Evolutionary conservation across 2,329 filamentous ascomycete genomes (phyloP).

Genomic region (Alternaria tenuissima): DNA sequence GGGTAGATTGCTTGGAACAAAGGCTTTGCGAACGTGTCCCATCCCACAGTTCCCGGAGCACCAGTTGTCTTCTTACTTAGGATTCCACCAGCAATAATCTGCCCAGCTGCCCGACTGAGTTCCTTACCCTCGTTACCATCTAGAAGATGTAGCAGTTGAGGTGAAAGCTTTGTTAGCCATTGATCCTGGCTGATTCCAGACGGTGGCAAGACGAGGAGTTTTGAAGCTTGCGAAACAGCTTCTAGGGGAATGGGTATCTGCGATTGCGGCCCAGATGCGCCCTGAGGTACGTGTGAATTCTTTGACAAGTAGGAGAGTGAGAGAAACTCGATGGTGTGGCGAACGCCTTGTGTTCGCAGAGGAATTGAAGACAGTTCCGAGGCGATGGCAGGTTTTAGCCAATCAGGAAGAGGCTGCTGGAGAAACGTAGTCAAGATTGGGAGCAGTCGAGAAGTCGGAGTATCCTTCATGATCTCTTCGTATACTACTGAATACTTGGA

Average conservation of each 20-base stretch:
- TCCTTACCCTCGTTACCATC: slow-evolving; percentile 68
- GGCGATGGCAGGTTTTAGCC: slow-evolving; percentile 67
- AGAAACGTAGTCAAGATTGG: slow-evolving; percentile 70
- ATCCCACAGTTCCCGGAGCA: slow-evolving; percentile 68
- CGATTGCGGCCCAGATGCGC: slow-evolving; percentile 43
- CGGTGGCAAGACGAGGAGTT: slow-evolving; percentile 68
- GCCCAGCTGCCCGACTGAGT: slow-evolving; percentile 66
- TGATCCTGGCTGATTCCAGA: slow-evolving; percentile 60
- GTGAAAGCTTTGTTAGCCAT: slow-evolving; percentile 69
- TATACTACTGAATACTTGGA: slow-evolving; percentile 29
- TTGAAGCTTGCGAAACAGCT: slow-evolving; percentile 69
- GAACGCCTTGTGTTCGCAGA: slow-evolving; percentile 69
- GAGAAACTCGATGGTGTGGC: slow-evolving; percentile 74
- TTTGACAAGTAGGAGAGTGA: slow-evolving; percentile 69
- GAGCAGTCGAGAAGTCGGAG: slow-evolving; percentile 64
- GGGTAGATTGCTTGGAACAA: slow-evolving; percentile 62
- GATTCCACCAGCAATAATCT: slow-evolving; percentile 72
- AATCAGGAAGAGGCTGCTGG: slow-evolving; percentile 67
- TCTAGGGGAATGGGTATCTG: slow-evolving; percentile 71
- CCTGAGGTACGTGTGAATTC: slow-evolving; percentile 54
- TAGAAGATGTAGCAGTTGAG: slow-evolving; percentile 68
- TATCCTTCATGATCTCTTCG: slow-evolving; percentile 32
- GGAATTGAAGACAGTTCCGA: slow-evolving; percentile 68
- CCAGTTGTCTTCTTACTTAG: slow-evolving; percentile 70
- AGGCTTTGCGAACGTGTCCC: slow-evolving; percentile 68